Evolutionary conservation across 176 grass and related monocot species (phyloP).

Genomic region (Saccharum officinarum): DNA sequence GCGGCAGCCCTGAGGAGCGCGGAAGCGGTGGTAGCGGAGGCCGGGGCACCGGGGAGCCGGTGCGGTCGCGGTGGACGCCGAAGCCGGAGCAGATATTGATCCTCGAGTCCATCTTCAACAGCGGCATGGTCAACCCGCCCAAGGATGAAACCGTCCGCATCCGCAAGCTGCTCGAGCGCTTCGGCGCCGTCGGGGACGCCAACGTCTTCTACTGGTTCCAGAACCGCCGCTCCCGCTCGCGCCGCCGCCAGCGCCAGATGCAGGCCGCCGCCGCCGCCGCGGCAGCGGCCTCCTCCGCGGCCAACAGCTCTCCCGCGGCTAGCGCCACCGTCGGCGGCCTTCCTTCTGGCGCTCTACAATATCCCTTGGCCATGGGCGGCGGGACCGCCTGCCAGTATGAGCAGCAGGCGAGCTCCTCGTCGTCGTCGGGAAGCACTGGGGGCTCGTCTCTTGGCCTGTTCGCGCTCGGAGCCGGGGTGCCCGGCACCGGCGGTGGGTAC

Average conservation of each 20-base stretch:
- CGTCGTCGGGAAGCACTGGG: slow-evolving; percentile 47
- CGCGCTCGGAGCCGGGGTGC: background rate
- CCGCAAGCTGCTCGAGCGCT: slow-evolving; percentile 90
- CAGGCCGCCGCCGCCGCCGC: slow-evolving; percentile 49
- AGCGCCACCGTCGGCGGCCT: slow-evolving; percentile 29
- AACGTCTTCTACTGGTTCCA: slow-evolving; percentile 99
- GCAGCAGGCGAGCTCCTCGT: slow-evolving; percentile 49
- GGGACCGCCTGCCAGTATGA: slow-evolving; percentile 38
- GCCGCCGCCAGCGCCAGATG: slow-evolving; percentile 91
- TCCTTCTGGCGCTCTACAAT: background rate
- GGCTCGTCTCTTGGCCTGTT: slow-evolving; percentile 43
- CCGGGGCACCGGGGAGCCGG: slow-evolving; percentile 48
- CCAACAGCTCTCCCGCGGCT: slow-evolving; percentile 6
- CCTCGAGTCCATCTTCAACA: slow-evolving; percentile 98
- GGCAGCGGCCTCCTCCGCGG: background rate
- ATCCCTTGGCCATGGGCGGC: slow-evolving; percentile 38
- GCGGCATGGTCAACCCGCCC: slow-evolving; percentile 94
- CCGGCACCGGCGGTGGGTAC: slow-evolving; percentile 18
- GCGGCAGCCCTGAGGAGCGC: slow-evolving; percentile 42
- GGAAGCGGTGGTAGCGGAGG: slow-evolving; percentile 25
- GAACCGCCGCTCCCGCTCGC: slow-evolving; percentile 85
- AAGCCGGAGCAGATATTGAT: slow-evolving; percentile 98
- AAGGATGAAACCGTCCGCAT: slow-evolving; percentile 91
- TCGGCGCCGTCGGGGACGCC: slow-evolving; percentile 86
- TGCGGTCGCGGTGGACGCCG: slow-evolving; percentile 84